A percentile compares a stretch with the other conserved stretches of the same genome.
phyloP scores from a whole-genome alignment of 352 stramenopile genomes.

The Globisporangium megalacanthum region DNA sequence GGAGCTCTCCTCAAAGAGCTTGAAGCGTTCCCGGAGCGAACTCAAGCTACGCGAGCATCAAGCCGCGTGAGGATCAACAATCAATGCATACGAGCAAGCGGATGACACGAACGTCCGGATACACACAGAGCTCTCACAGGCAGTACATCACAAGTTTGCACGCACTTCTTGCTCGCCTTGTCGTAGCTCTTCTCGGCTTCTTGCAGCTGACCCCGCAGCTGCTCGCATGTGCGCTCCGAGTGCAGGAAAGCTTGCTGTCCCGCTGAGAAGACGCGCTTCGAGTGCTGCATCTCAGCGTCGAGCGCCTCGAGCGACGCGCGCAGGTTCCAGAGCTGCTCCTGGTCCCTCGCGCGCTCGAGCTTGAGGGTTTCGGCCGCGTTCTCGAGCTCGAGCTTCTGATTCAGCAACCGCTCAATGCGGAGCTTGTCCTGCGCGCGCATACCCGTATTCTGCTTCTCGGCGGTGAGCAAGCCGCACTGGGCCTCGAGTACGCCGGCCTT shows the following conservation, averaged over 20 bases:
- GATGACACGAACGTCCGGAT: too few species aligned
- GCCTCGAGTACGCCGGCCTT: constrained; percentile 58
- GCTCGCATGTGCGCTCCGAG: constrained; percentile 60
- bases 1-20: constrained; percentile 65
- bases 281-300: constrained; percentile 74
- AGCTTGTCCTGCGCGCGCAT: constrained; percentile 80
- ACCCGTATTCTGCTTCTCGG: constrained; percentile 69
- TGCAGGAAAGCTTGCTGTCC: constrained; percentile 74
- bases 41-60: constrained; percentile 26
- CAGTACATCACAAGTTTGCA: not conserved
- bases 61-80: too few species aligned
- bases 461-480: constrained; percentile 56
- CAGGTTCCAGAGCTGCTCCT: constrained; percentile 70
- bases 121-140: too few species aligned
- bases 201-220: constrained; percentile 57
- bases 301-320: constrained; percentile 56
- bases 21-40: constrained; percentile 65
- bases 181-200: constrained; percentile 76
- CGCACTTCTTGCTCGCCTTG: constrained; percentile 67
- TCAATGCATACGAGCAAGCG: too few species aligned
- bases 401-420: constrained; percentile 66
- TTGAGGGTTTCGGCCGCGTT: constrained; percentile 51
- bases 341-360: constrained; percentile 46
- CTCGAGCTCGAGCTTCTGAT: constrained; percentile 78
- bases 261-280: constrained; percentile 71